Evolutionary conservation across 495 filamentous ascomycete species (phyloP).

Genomic region (Tuber indicum): DNA sequence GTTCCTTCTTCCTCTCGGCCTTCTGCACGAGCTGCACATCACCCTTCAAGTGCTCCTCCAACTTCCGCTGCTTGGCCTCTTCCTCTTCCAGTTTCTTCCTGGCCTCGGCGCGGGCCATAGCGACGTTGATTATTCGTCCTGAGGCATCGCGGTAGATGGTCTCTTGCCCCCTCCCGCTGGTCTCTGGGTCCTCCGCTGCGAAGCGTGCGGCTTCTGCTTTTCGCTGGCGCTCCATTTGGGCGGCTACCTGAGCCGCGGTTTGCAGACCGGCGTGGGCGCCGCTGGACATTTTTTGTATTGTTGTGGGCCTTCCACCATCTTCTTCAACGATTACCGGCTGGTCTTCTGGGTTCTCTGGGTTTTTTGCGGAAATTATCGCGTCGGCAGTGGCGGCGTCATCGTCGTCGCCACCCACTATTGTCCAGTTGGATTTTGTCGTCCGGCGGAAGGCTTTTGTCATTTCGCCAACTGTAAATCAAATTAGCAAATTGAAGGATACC

Average conservation of each 20-base stretch:
- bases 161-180: constrained; percentile 53
- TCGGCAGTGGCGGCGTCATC: constrained; percentile 46
- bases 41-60: constrained; percentile 62
- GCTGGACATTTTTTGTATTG: constrained; percentile 64
- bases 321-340: constrained; percentile 46
- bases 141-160: constrained; percentile 92
- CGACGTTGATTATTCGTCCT: constrained; percentile 81
- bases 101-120: constrained; percentile 81
- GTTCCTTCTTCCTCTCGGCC: constrained; percentile 49
- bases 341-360: constrained; percentile 51
- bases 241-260: constrained; percentile 68
- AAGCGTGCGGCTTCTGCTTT: constrained; percentile 49
- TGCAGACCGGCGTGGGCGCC: constrained; percentile 84
- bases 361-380: constrained; percentile 69
- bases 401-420: constrained; percentile 52
- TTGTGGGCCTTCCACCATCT: constrained; percentile 44
- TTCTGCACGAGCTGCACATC: constrained; percentile 68
- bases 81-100: constrained; percentile 67
- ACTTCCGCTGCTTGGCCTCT: constrained; percentile 55
- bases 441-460: constrained; percentile 65
- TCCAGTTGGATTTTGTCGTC: constrained; percentile 70
- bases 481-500: background rate
- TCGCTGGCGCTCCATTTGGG: constrained; percentile 56
- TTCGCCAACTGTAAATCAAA: constrained; percentile 49
- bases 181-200: constrained; percentile 39